Evolutionary conservation across 768 basidiomycete species (phyloP).

Genomic region (Macrolepiota fuliginosa): DNA sequence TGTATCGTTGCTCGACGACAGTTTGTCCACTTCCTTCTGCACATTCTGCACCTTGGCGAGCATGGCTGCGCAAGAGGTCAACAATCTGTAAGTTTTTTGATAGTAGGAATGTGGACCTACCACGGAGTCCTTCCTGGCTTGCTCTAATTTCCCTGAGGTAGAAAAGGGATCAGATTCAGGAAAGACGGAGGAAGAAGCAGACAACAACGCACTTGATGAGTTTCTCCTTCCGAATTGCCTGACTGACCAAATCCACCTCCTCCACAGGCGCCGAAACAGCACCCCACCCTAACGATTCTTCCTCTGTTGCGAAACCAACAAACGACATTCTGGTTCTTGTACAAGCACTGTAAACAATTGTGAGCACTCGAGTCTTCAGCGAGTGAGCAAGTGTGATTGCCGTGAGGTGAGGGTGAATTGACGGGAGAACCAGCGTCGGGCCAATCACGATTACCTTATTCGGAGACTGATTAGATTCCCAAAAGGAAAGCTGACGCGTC

Average conservation of each 20-base stretch:
- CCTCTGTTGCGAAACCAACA: constrained; percentile 34
- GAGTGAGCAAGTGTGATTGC: not conserved
- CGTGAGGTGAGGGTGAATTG: not conserved
- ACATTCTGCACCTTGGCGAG: constrained; percentile 63
- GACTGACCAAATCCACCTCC: constrained; percentile 60
- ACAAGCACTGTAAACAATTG: not conserved
- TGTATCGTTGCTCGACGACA: constrained; percentile 75
- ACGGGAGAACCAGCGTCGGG: constrained; percentile 4
- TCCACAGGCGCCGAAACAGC: constrained; percentile 38
- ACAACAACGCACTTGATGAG: constrained; percentile 60
- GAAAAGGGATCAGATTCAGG: not conserved
- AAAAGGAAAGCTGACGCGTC: constrained; percentile 41
- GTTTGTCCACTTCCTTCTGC: constrained; percentile 79
- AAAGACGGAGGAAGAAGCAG: not conserved
- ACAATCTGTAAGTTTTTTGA: not conserved
- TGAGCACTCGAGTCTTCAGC: not conserved
- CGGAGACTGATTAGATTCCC: constrained; percentile 29
- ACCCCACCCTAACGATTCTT: constrained; percentile 52
- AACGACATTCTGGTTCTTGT: constrained; percentile 43
- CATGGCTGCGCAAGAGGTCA: constrained; percentile 44
- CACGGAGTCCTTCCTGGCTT: constrained; percentile 73
- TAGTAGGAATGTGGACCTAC: constrained; percentile 34
- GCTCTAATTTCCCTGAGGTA: constrained; percentile 65
- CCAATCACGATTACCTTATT: constrained; percentile 8
- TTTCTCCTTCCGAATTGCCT: constrained; percentile 76